Conservation (phyloP, 805 yeast species). For the Metschnikowia noctiluminum region DNA sequence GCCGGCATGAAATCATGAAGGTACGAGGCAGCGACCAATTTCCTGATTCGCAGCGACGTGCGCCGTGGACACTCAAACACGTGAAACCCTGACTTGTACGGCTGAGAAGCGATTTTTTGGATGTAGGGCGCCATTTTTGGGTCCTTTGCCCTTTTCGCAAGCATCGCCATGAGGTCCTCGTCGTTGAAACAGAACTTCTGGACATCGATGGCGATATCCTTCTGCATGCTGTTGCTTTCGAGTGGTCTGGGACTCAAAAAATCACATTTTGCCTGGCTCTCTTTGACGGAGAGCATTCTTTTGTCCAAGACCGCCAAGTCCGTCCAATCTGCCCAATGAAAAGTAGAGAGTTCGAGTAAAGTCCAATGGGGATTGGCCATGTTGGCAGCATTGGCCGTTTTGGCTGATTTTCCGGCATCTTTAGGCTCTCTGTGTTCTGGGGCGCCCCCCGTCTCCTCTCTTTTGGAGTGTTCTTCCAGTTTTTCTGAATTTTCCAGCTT, state of each 20-base stretch:
- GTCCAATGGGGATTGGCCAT: no score
- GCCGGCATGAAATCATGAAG: constrained; percentile 40
- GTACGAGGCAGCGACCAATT: constrained; percentile 36
- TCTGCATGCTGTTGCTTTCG: background rate
- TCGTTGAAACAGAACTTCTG: background rate
- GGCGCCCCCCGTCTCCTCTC: no score
- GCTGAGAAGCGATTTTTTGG: constrained; percentile 2
- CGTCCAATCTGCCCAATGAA: constrained; percentile 23
- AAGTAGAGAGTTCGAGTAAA: constrained; percentile 2
- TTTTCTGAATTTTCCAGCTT: no score
- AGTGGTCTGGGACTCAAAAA: background rate
- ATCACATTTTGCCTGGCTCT: constrained; percentile 5
- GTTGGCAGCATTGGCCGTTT: no score
- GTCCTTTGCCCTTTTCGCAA: constrained; percentile 19
- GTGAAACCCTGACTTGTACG: constrained; percentile 35
- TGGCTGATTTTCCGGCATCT: no score
- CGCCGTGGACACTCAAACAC: constrained; percentile 33
- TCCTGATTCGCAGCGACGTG: constrained; percentile 24
- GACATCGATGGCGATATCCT: background rate
- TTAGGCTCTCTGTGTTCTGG: no score
- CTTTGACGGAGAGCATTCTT: constrained; percentile 2
- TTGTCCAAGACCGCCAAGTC: constrained; percentile 10
- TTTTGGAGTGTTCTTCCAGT: no score
- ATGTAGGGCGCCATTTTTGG: constrained; percentile 22
- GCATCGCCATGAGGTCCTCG: constrained; percentile 13